Evolutionary conservation across 1,284 basidiomycete genomes (phyloP).

Genomic region (Pascua sp.): DNA sequence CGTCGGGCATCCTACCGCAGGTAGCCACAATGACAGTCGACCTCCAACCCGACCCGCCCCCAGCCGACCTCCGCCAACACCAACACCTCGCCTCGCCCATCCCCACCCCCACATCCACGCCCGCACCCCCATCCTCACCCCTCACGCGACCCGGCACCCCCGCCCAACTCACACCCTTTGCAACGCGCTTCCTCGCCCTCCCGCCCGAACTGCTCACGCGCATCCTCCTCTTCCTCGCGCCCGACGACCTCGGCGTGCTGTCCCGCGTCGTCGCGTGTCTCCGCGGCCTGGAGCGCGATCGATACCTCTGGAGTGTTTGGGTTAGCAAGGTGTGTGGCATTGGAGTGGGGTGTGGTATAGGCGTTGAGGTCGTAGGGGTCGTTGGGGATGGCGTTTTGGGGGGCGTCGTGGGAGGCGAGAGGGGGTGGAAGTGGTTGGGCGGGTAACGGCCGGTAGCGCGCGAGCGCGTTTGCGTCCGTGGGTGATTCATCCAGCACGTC

Average conservation of each 20-base stretch:
- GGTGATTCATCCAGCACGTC: no score
- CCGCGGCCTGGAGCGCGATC: constrained; percentile 21
- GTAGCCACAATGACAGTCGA: not conserved
- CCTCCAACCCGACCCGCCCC: not conserved
- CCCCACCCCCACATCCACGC: not conserved
- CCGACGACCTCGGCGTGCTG: constrained; percentile 25
- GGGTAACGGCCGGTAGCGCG: no score
- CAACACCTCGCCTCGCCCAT: no score
- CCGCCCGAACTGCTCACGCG: constrained; percentile 22
- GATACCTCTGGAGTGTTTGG: constrained; percentile 22
- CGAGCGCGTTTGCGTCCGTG: no score
- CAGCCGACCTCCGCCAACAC: no score
- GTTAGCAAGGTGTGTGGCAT: constrained; percentile 17
- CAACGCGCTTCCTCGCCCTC: constrained; percentile 16
- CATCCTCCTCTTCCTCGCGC: constrained; percentile 26
- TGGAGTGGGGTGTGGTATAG: no score
- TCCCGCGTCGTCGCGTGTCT: constrained; percentile 20
- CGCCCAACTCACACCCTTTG: constrained; percentile 10
- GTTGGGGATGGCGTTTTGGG: no score
- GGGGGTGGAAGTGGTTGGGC: no score
- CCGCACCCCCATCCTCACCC: not conserved
- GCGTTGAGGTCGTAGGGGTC: no score
- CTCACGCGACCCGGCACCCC: not conserved
- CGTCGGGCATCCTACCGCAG: not conserved
- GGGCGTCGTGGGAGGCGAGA: no score